Percentiles rank a stretch among this genome's conserved stretches.
Evolutionary conservation across 2,329 filamentous ascomycete species (phyloP).

Genomic region (Arthrobotrys megalospora): DNA sequence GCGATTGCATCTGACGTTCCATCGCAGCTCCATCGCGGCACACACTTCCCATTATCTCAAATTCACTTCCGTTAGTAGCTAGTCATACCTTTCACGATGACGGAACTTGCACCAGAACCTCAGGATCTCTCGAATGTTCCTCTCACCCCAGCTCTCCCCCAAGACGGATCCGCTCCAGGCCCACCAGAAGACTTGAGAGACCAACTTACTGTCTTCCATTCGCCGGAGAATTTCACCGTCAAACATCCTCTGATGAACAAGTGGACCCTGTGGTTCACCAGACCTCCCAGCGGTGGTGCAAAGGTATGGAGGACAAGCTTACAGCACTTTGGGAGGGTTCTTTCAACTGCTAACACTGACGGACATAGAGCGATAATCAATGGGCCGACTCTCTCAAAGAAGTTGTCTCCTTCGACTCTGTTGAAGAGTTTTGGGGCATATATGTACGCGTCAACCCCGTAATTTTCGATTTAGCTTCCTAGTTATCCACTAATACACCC

Average conservation of each 20-base stretch:
- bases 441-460: constrained; percentile 78
- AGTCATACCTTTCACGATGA: constrained; percentile 34
- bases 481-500: constrained; percentile 39
- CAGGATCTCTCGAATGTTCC: constrained; percentile 59
- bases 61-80: neutral
- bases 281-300: constrained; percentile 90
- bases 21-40: constrained; percentile 9
- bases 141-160: constrained; percentile 57
- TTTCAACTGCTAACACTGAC: constrained; percentile 27
- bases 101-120: constrained; percentile 49
- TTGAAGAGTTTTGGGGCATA: constrained; percentile 99
- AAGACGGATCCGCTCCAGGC: constrained; percentile 42
- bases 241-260: constrained; percentile 98
- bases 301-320: constrained; percentile 64
- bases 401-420: constrained; percentile 97
- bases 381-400: constrained; percentile 99
- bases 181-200: constrained; percentile 72
- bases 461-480: constrained; percentile 13
- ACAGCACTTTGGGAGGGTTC: neutral
- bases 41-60: constrained; percentile 2
- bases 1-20: constrained; percentile 1
- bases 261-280: constrained; percentile 99
- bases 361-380: constrained; percentile 83
- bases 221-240: constrained; percentile 99
- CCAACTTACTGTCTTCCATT: constrained; percentile 94